Percentiles rank a stretch among this genome's conserved stretches.
Conservation (phyloP, 2,329 filamentous ascomycete genomes). For the Chrysosporium queenslandicum region DNA sequence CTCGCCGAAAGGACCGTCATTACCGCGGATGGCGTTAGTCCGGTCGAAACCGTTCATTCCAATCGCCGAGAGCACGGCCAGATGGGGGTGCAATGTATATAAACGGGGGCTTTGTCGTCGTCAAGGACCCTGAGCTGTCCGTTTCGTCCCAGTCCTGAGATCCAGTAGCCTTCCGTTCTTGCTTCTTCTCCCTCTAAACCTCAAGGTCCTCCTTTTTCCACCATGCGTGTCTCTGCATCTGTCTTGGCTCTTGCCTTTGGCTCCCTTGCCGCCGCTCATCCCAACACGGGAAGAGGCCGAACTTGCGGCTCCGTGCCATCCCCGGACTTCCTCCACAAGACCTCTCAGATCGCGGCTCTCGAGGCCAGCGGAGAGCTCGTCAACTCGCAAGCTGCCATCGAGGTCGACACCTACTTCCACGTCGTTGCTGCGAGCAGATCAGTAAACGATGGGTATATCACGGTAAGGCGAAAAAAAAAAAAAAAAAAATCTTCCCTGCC, state of each 20-base stretch:
- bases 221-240: conserved; percentile 12
- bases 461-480: conserved; percentile 16
- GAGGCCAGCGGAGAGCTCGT: conserved; percentile 2
- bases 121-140: neutral
- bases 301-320: conserved; percentile 10
- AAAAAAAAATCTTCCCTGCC: neutral
- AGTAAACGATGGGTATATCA: conserved; percentile 24
- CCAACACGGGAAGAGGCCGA: neutral
- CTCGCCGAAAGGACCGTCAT: neutral
- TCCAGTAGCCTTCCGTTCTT: neutral
- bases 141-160: neutral
- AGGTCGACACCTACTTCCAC: conserved; percentile 38
- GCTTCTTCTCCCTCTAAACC: neutral
- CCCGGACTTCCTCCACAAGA: conserved; percentile 4
- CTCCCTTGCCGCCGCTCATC: conserved; percentile 9
- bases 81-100: neutral
- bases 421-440: conserved; percentile 33
- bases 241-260: conserved; percentile 10
- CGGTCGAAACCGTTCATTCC: conserved; percentile 1
- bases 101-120: no score
- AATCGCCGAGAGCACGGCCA: neutral
- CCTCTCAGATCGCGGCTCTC: neutral
- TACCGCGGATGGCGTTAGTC: no score
- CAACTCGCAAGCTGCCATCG: conserved; percentile 20
- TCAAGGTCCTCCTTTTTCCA: neutral